Base-by-base conservation (phyloP, 2,329 filamentous ascomycete species). In the Phyllosticta paracitricarpa region DNA sequence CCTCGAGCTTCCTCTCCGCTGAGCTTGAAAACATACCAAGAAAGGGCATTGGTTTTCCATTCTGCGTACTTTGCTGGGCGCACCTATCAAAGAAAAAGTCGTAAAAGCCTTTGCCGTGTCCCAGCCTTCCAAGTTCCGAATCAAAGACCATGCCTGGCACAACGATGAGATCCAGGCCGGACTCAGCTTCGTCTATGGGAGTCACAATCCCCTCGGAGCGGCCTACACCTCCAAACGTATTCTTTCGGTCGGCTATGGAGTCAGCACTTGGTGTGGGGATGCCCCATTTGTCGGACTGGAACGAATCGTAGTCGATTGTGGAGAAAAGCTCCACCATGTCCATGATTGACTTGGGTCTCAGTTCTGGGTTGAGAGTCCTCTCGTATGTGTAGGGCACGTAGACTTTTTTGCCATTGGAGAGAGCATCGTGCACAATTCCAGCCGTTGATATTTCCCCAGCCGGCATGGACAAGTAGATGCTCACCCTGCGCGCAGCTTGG, bases 41-140 rank as follows among this genome's bases (percentile, higher is more conserved):
- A 76, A 82, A 80, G 67, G 82, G 83, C 77, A 82, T 83, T 65
- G 72, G 74, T 64, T 68, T 66, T 64, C 68, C 65, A 58, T 59
- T 55, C 63, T 58, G 54, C 68, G 67, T 68, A 74, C 73, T 72
- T 65, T 68, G 69, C 66, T 74, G 73, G 74, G 81, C 72, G 81
- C 92, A 96, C 67, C 87, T 84, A 69, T 87, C 84, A 71, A 99
- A 77, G 74, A 96, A 99, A 73, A 86, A 89, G 77, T 99, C 94
- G 79, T 99, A 99, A 77, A 96, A 99, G 33, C 94, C 94, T 74
- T 91, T 96, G 61, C 94, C 94, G 74, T 99, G 94, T 51, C 94
- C 94, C 22, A 97, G 81, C 67, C 94, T 83, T 66, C 87, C 84
- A 63, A 94, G 82, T 12, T 77, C 78, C 2, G 79, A 79, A 72